Base-by-base conservation (phyloP, 164 flowering plant genomes). In the Malania oleifera region DNA sequence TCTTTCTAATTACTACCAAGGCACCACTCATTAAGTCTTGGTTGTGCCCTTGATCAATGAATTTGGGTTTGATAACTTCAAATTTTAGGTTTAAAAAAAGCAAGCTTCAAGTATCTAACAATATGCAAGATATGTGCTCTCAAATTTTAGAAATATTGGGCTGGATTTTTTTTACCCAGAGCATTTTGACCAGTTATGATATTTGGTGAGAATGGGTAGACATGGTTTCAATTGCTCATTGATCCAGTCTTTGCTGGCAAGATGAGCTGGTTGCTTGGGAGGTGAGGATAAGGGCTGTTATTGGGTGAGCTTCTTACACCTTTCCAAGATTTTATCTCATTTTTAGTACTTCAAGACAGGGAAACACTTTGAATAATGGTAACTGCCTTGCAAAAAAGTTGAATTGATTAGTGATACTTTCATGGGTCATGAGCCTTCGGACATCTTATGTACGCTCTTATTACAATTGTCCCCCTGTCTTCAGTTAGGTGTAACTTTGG, bases 341-440 rank as follows among this genome's bases (percentile, higher is more conserved):
- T 52, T 63, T 43, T 54, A 69, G 29, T 73, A 28, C 63, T 43
- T 18, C 57, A 45, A 59, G 59, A 29, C 43, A 71, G 62, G 69
- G 62, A 56, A 74, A 68, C 57, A 44, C 64, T 11, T 2, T 37
- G 37, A 54, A 31, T 47, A 54, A 67, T 67, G 75, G 70, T 70
- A 53, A 60, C 37, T 55, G 61, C 51, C 38, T 62, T 62, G 63
- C 58, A 64, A 62, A 57, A 61, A 50, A 40, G 40, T 65, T 43
- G 20, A 31, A 25, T 24, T 50, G 60, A 59, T 58, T 61, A 45
- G 49, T 37, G 43, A 51, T 24, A 60, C 56, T 56, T 46, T 43
- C 37, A 52, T 20, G 60, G 69, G 60, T 52, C 56, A 59, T 37
- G 52, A 48, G 20, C 19, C 47, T 59, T 49, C 56, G 24, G 50